Conservation (phyloP, 768 basidiomycete genomes). For the Rhodotorula sphaerocarpa region DNA sequence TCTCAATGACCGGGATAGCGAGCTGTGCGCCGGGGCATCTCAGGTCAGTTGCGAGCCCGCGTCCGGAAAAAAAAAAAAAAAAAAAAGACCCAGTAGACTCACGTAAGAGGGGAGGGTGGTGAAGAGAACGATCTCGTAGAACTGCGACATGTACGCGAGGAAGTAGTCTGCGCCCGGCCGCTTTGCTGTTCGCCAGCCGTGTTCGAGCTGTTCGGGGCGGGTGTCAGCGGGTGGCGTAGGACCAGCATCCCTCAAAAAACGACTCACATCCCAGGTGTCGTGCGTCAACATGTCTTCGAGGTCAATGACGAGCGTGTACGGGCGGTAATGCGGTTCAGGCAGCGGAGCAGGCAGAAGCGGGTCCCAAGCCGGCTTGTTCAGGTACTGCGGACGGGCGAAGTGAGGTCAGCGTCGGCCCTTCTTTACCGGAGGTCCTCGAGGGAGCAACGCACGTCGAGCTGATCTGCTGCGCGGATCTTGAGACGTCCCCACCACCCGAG, state of each 20-base stretch:
- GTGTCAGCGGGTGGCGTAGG: no score
- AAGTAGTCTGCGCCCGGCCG: conserved; percentile 98
- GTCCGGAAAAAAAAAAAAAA: not conserved
- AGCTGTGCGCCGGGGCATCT: conserved; percentile 55
- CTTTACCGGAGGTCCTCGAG: no score
- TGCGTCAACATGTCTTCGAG: conserved; percentile 85
- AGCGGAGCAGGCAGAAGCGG: conserved; percentile 82
- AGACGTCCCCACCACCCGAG: conserved; percentile 44
- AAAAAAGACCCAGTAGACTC: no score
- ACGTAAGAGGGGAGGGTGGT: conserved; percentile 84
- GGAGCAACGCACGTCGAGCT: conserved; percentile 30
- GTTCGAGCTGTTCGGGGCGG: conserved; percentile 56
- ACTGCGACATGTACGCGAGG: conserved; percentile 90
- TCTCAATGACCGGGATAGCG: conserved; percentile 76
- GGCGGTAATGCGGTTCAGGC: conserved; percentile 72
- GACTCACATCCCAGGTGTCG: conserved; percentile 89
- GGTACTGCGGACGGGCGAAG: conserved; percentile 54
- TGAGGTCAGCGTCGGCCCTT: no score
- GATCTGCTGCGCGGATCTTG: conserved; percentile 31
- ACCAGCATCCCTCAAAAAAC: not conserved
- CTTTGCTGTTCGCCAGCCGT: conserved; percentile 96
- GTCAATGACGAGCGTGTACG: conserved; percentile 83
- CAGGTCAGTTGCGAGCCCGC: no score
- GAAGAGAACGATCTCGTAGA: conserved; percentile 96
- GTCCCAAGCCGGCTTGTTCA: conserved; percentile 87